Base-by-base conservation (phyloP, 2,329 filamentous ascomycete species). In the Cladosporium sp. region DNA sequence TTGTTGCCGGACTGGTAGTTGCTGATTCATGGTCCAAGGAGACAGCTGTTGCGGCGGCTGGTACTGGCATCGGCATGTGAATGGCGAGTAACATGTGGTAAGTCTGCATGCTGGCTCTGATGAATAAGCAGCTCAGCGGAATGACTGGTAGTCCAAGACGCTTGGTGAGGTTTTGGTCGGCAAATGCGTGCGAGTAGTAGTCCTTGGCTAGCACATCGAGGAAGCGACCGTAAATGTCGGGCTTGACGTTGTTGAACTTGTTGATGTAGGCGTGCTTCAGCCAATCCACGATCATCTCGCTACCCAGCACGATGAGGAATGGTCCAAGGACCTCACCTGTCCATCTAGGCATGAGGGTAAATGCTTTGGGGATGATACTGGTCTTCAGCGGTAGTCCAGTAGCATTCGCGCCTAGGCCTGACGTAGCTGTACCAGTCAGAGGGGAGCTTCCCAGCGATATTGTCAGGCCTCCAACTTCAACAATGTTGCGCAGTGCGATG, bases 71-170 rank as follows among this genome's bases (percentile, higher is more conserved):
- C 0, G 91, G 88, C 34, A 97, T 80, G 66, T 96, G 87, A 0
- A 90, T 92, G 3, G 92, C 90, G 13, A 97, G 82, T 69, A 97
- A 96, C 93, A 97, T 97, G 74, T 97, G 89, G 73, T 97, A 99
- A 6, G 93, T 97, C 71, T 99, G 94, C 42, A 97, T 83, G 1
- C 90, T 92, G 47, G 95, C 91, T 42, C 95, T 86, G 71, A 99
- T 94, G 74, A 99, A 97, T 48, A 99, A 85, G 65, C 92, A 97
- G 1, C 92, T 93, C 0, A 99, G 80, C 0, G 94, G 94, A 47
- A 99, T 89, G 28, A 97, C 87, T 0, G 94, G 94, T 0, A 99
- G 79, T 0, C 94, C 94, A 0, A 99, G 83, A 17, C 94, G 85
- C 58, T 92, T 89, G 3, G 91, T 96, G 1, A 99, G 78, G 22